Conservation (phyloP, 2,329 filamentous ascomycete species). For the Lasiodiplodia citricola region DNA sequence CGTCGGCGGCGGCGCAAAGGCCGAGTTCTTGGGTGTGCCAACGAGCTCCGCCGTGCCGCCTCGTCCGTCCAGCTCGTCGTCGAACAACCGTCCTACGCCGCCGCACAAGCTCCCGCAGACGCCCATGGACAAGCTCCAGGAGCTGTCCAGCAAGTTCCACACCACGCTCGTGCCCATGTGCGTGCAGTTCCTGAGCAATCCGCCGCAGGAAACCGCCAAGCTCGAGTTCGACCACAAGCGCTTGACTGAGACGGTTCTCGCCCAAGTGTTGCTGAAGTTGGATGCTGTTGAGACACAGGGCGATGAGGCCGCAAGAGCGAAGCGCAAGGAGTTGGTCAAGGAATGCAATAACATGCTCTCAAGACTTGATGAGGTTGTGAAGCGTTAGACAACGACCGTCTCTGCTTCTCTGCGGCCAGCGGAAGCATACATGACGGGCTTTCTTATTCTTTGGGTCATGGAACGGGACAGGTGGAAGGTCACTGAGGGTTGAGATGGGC, state of each 20-base stretch:
- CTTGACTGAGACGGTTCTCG: conserved; percentile 76
- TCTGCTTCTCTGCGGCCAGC: not conserved
- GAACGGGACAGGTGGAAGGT: not conserved
- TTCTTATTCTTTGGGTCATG: not conserved
- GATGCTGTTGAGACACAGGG: conserved; percentile 78
- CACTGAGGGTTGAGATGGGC: not conserved
- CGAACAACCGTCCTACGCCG: conserved; percentile 46
- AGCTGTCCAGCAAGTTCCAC: conserved; percentile 69
- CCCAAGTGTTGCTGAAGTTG: conserved; percentile 76
- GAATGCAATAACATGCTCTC: conserved; percentile 71
- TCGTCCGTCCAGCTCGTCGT: conserved; percentile 41
- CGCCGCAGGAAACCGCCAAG: conserved; percentile 71
- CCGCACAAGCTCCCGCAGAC: conserved; percentile 41
- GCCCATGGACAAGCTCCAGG: conserved; percentile 68
- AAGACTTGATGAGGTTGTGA: conserved; percentile 61
- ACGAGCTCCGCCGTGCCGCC: conserved; percentile 38
- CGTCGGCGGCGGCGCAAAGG: conserved; percentile 36
- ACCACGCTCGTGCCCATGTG: conserved; percentile 70
- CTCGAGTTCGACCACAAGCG: conserved; percentile 75
- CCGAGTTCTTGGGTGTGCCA: conserved; percentile 46
- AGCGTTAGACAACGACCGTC: not conserved
- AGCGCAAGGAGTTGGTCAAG: conserved; percentile 74
- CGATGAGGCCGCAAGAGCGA: conserved; percentile 66
- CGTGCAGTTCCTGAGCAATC: conserved; percentile 63
- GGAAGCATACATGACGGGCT: not conserved